Evolutionary conservation across 495 filamentous ascomycete genomes (phyloP), one percentile per base, ranked within the genome.

Genomic region (Aspergillus cavernicola): DNA sequence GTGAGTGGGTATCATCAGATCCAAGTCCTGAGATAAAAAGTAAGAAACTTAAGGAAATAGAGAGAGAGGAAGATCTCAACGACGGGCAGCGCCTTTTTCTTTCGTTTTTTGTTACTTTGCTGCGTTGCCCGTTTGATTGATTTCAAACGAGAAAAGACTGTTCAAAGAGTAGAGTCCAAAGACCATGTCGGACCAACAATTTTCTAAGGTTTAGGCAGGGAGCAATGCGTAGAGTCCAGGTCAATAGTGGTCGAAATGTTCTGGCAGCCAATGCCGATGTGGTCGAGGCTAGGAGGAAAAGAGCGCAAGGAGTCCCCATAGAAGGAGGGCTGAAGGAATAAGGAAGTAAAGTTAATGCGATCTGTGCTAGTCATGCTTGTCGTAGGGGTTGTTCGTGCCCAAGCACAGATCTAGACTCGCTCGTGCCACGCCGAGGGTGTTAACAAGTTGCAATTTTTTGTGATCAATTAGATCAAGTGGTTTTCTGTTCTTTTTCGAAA

Each of bases 81-180:
- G 23, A 31, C 26, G 42, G 24, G 16, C 9, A n/a, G 23, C 22
- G 15, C 22, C 12, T 37, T 35, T 41, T 20, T 39, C 37, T 13
- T 40, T 22, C 19, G 6, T 6, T 29, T 40, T 22, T 47, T 37
- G 35, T 29, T 6, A 16, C 26, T 39, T 46, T 37, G 18, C 1
- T 23, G 38, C 8, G 2, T 13, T 53, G 31, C 20, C 20, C 13
- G 18, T 8, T 36, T 40, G n/a, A 28, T 19, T 38, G 15, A 12
- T 23, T 36, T 42, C 40, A 19, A 22, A 16, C 19, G 11, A 40
- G 13, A 22, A 31, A 38, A 33, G 23, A 43, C n/a, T 56, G 42
- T 58, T 51, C 50, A 58, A 46, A 28, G 45, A 54, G 33, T 54
- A 41, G 15, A 36, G 32, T 53, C 24, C 24, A 28, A 28, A 28